These are phyloP conservation scores for Coccinonectria pachysandricola DNA, from an alignment of 2,329 filamentous ascomycete species.

Conservation along the genomic window DNA sequence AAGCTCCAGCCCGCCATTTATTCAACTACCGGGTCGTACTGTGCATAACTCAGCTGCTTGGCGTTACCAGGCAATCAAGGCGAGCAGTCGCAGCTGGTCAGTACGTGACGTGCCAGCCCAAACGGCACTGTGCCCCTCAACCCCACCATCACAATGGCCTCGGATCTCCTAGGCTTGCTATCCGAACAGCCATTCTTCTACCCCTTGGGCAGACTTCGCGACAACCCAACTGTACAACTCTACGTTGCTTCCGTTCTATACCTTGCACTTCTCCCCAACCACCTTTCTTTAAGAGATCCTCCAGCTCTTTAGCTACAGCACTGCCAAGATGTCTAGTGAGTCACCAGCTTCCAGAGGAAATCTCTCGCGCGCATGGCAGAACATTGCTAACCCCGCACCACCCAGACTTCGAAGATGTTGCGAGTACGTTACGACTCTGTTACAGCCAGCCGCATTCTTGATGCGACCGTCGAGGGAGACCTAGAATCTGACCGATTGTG, in stretches of 20 bases:
- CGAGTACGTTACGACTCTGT: slow-evolving; percentile 29
- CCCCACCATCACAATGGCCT: slow-evolving; percentile 28
- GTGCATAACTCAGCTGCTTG: slow-evolving; percentile 4
- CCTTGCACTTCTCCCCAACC: slow-evolving; percentile 2
- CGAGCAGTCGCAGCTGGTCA: too few species aligned
- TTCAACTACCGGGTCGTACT: slow-evolving; percentile 18
- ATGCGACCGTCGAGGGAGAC: too few species aligned
- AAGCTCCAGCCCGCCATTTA: slow-evolving; percentile 17
- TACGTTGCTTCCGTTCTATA: slow-evolving; percentile 2
- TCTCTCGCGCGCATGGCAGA: too few species aligned
- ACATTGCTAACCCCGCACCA: slow-evolving; percentile 21
- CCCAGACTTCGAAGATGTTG: slow-evolving; percentile 35
- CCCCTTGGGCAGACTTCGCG: slow-evolving; percentile 25
- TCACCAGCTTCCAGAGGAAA: slow-evolving; percentile 1
- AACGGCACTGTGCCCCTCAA: slow-evolving; percentile 28
- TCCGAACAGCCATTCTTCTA: slow-evolving; percentile 7
- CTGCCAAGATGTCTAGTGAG: slow-evolving; percentile 19
- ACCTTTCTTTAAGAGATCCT: slow-evolving; percentile 1
- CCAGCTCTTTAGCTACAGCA: slow-evolving; percentile 7
- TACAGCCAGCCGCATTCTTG: slow-evolving; percentile 3
- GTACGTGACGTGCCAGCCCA: slow-evolving; percentile 13
- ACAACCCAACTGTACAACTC: slow-evolving; percentile 16
- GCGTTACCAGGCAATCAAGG: too few species aligned
- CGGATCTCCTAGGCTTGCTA: slow-evolving; percentile 15
- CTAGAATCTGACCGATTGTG: too few species aligned